Conservation (phyloP, 1,284 basidiomycete genomes). For the Trichosporon sp. region DNA sequence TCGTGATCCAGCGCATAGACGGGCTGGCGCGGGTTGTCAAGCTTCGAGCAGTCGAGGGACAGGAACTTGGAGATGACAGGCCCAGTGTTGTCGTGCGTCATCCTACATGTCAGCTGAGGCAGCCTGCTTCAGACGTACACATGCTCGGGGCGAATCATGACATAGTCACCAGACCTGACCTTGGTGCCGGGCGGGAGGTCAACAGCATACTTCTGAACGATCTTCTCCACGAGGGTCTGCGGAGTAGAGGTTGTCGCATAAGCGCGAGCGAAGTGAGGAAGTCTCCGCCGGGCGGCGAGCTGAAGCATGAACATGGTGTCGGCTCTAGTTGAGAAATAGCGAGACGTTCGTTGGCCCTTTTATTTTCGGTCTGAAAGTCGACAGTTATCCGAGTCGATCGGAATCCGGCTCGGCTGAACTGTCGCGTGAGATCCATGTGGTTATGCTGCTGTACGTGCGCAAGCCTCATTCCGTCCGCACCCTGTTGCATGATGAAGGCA, state of each 20-base stretch:
- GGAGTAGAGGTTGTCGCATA: slow-evolving; percentile 50
- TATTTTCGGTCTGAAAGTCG: background rate
- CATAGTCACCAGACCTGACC: slow-evolving; percentile 94
- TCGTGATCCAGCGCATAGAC: slow-evolving; percentile 98
- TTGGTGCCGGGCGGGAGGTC: slow-evolving; percentile 68
- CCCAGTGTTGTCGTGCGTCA: slow-evolving; percentile 97
- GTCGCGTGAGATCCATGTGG: background rate
- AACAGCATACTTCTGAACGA: slow-evolving; percentile 94
- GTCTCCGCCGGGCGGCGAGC: background rate
- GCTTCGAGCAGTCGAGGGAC: slow-evolving; percentile 83
- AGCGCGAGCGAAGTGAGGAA: background rate
- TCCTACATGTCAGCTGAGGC: slow-evolving; percentile 44
- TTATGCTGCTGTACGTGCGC: too few relatives aligned
- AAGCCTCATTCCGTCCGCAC: too few relatives aligned
- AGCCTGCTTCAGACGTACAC: slow-evolving; percentile 53
- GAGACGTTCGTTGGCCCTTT: background rate
- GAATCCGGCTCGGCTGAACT: background rate
- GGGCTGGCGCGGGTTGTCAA: slow-evolving; percentile 67
- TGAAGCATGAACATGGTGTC: background rate
- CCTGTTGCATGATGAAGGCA: too few relatives aligned
- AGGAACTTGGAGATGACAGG: slow-evolving; percentile 97
- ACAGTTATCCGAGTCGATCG: background rate
- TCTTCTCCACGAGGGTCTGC: slow-evolving; percentile 94
- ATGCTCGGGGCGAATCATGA: slow-evolving; percentile 95
- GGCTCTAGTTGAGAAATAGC: background rate